Conservation (phyloP, 2,329 filamentous ascomycete species). For the Fusarium oxysporum region DNA sequence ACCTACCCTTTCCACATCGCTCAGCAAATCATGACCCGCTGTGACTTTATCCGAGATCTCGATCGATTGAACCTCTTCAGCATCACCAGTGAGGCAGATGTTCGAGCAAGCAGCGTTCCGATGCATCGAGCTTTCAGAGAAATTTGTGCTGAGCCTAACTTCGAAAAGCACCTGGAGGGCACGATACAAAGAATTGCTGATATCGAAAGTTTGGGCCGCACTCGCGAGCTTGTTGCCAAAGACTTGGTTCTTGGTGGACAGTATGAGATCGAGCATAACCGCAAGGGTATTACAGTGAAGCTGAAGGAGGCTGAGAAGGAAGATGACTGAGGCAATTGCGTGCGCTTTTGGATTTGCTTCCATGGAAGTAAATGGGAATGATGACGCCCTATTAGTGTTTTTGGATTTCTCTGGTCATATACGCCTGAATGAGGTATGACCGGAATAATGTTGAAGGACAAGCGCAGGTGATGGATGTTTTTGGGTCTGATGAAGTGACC, state of each 20-base stretch:
- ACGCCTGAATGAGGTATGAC: conserved; percentile 5
- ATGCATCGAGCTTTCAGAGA: conserved; percentile 94
- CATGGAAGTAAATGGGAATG: neutral
- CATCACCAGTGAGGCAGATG: conserved; percentile 87
- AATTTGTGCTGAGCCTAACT: conserved; percentile 81
- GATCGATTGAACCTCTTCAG: conserved; percentile 96
- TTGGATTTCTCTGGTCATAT: neutral
- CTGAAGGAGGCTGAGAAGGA: conserved; percentile 57
- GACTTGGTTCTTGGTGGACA: conserved; percentile 88
- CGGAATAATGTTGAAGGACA: conserved; percentile 9
- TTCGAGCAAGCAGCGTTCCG: conserved; percentile 92
- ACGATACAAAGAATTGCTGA: conserved; percentile 89
- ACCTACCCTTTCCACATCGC: conserved; percentile 84
- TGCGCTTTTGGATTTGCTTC: neutral
- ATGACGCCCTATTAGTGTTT: conserved; percentile 1
- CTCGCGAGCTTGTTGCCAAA: conserved; percentile 95
- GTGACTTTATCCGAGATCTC: conserved; percentile 92
- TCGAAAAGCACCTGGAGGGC: conserved; percentile 82
- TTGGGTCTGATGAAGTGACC: conserved; percentile 27
- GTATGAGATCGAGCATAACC: conserved; percentile 71
- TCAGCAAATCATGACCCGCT: conserved; percentile 92
- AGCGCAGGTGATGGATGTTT: conserved; percentile 14
- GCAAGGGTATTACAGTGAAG: conserved; percentile 56
- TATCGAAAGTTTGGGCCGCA: conserved; percentile 93
- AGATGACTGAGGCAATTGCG: conserved; percentile 30